Percentiles rank a stretch among this genome's conserved stretches.
Evolutionary conservation across 2,329 filamentous ascomycete genomes (phyloP).

Genomic region (Elsinoe ampelina): DNA sequence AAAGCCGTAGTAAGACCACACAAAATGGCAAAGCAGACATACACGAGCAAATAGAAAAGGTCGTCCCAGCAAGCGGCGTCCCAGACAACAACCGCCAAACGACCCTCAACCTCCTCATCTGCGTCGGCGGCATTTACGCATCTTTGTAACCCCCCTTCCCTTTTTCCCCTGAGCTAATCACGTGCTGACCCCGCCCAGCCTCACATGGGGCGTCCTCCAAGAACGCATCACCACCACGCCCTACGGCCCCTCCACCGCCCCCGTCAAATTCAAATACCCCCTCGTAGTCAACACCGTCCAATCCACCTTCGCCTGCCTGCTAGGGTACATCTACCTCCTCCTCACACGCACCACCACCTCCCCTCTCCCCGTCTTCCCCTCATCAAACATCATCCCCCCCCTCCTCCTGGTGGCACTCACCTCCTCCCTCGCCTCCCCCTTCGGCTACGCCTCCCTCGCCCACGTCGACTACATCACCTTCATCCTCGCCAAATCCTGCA

Average conservation of each 20-base stretch:
- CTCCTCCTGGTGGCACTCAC: slow-evolving; percentile 80
- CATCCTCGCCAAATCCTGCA: slow-evolving; percentile 95
- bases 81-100: slow-evolving; percentile 17
- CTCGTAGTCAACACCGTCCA: slow-evolving; percentile 96
- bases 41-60: slow-evolving; percentile 15
- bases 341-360: slow-evolving; percentile 41
- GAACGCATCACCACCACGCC: slow-evolving; percentile 92
- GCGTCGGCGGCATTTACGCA: slow-evolving; percentile 90
- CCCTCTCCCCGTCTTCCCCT: slow-evolving; percentile 63
- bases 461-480: slow-evolving; percentile 98
- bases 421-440: slow-evolving; percentile 81
- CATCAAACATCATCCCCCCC: slow-evolving; percentile 61
- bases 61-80: slow-evolving; percentile 11
- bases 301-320: slow-evolving; percentile 74
- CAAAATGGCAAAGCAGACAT: slow-evolving; percentile 11
- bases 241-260: slow-evolving; percentile 55
- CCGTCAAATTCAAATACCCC: slow-evolving; percentile 79
- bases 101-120: slow-evolving; percentile 62
- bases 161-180: neutral
- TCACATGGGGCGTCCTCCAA: slow-evolving; percentile 94
- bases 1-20: slow-evolving; percentile 5
- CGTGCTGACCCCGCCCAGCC: slow-evolving; percentile 34
- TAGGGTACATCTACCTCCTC: slow-evolving; percentile 72
- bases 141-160: slow-evolving; percentile 60
- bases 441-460: slow-evolving; percentile 83